Evolutionary conservation across 345 rosid species (phyloP).

Genomic region (Populus pruinosa): DNA sequence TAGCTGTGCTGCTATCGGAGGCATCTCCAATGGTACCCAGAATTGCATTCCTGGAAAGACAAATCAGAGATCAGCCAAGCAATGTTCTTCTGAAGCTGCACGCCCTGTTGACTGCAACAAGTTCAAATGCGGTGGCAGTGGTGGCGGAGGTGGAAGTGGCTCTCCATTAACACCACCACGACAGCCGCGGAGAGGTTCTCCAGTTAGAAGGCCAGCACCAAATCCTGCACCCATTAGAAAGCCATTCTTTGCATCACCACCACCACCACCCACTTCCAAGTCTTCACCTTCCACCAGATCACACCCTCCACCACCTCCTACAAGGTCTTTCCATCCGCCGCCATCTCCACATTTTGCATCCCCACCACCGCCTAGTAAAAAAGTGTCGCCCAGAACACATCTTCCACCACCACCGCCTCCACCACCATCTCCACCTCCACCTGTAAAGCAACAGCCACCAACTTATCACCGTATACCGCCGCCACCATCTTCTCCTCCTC

Average conservation of each 20-base stretch:
- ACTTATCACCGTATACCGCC: slow-evolving; percentile 6
- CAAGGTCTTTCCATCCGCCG: slow-evolving; percentile 32
- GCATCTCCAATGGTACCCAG: slow-evolving; percentile 31
- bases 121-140: slow-evolving; percentile 40
- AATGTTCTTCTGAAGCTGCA: slow-evolving; percentile 52
- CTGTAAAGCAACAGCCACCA: slow-evolving; percentile 8
- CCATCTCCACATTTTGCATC: slow-evolving; percentile 29
- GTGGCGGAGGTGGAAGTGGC: slow-evolving; percentile 7
- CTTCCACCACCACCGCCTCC: slow-evolving; percentile 31
- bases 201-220: slow-evolving; percentile 34
- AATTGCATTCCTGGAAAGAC: slow-evolving; percentile 51
- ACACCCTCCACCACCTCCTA: slow-evolving; percentile 40
- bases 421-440: slow-evolving; percentile 26
- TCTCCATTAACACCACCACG: background rate
- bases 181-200: slow-evolving; percentile 28
- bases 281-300: slow-evolving; percentile 45
- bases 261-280: slow-evolving; percentile 42
- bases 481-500: slow-evolving; percentile 3
- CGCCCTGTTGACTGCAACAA: slow-evolving; percentile 56
- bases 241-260: slow-evolving; percentile 12
- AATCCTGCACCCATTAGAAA: slow-evolving; percentile 7
- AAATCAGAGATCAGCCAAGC: slow-evolving; percentile 46
- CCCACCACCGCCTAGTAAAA: slow-evolving; percentile 30
- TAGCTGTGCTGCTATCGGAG: slow-evolving; percentile 38
- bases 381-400: slow-evolving; percentile 28